A percentile compares a stretch with the other conserved stretches of the same genome.
These are phyloP conservation scores for Leptomonas pyrrhocoris DNA, from an alignment of 208 protist species.

Conservation along the genomic window DNA sequence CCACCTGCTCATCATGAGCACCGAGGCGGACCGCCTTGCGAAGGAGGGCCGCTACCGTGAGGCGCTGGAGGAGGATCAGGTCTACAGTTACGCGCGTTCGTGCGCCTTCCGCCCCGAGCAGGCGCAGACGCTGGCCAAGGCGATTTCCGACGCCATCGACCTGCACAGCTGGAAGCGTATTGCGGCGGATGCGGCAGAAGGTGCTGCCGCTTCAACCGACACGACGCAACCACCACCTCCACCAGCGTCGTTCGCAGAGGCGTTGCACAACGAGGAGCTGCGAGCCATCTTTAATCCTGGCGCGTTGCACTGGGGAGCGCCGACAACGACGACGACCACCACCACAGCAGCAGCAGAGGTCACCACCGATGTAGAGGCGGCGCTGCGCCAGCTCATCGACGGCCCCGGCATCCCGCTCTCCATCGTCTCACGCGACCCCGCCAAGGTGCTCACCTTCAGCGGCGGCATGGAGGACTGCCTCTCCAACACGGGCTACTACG, in stretches of 20 bases:
- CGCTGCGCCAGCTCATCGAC: slow-evolving; percentile 38
- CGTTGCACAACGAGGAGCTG: slow-evolving; percentile 36
- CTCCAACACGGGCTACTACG: slow-evolving; percentile 88
- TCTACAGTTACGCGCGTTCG: slow-evolving; percentile 81
- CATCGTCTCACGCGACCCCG: slow-evolving; percentile 54
- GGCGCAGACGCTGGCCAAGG: slow-evolving; percentile 54
- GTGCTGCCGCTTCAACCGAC: background rate
- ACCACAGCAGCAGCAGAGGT: background rate
- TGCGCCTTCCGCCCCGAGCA: slow-evolving; percentile 64
- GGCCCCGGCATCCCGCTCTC: slow-evolving; percentile 61
- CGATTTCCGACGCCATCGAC: slow-evolving; percentile 82
- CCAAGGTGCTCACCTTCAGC: slow-evolving; percentile 62
- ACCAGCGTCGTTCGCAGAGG: slow-evolving; percentile 16
- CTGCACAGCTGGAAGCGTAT: slow-evolving; percentile 49
- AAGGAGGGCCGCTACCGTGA: slow-evolving; percentile 34
- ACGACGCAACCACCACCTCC: background rate
- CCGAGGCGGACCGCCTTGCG: slow-evolving; percentile 53
- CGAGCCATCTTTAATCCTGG: slow-evolving; percentile 45
- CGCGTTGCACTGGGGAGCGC: slow-evolving; percentile 33
- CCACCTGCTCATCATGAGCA: slow-evolving; percentile 83
- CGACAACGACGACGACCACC: background rate
- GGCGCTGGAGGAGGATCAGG: slow-evolving; percentile 70
- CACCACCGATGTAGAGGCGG: slow-evolving; percentile 22
- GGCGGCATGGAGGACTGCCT: slow-evolving; percentile 88
- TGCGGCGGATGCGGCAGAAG: background rate